Percentiles rank a stretch among this genome's conserved stretches.
Conservation (phyloP, 257 asterid species). For the Forsythia suspensa region DNA sequence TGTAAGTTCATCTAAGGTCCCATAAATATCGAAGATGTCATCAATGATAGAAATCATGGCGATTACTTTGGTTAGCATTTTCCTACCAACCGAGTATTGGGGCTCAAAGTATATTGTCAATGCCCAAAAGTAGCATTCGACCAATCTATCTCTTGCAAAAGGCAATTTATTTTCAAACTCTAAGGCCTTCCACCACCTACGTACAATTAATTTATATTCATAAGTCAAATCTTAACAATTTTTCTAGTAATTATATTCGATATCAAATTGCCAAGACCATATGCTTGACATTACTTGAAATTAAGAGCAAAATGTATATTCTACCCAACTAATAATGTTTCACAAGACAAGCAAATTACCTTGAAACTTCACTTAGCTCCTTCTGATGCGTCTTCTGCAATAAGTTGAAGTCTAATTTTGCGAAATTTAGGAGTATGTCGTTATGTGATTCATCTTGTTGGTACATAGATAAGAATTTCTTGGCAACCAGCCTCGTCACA, state of each 20-base stretch:
- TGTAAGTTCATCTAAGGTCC: conserved; percentile 17
- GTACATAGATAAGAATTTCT: conserved; percentile 4
- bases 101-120: conserved; percentile 20
- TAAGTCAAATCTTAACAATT: background rate
- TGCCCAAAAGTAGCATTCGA: conserved; percentile 25
- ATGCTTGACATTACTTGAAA: too few species aligned
- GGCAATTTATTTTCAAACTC: conserved; percentile 18
- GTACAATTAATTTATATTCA: background rate
- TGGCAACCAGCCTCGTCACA: background rate
- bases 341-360: background rate
- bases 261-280: too few species aligned
- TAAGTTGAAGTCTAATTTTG: conserved; percentile 12
- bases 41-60: conserved; percentile 10
- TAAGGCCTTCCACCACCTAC: conserved; percentile 27
- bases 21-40: conserved; percentile 20
- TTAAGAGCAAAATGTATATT: background rate
- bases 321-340: too few species aligned
- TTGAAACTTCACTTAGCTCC: background rate
- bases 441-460: conserved; percentile 1
- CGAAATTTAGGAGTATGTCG: background rate
- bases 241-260: too few species aligned
- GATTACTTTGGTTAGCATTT: conserved; percentile 10
- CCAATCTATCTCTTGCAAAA: conserved; percentile 24
- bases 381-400: conserved; percentile 8
- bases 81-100: conserved; percentile 2